A percentile compares a stretch with the other conserved stretches of the same genome.
phyloP scores from a whole-genome alignment of 345 rosid species.

The Salix exigua region DNA sequence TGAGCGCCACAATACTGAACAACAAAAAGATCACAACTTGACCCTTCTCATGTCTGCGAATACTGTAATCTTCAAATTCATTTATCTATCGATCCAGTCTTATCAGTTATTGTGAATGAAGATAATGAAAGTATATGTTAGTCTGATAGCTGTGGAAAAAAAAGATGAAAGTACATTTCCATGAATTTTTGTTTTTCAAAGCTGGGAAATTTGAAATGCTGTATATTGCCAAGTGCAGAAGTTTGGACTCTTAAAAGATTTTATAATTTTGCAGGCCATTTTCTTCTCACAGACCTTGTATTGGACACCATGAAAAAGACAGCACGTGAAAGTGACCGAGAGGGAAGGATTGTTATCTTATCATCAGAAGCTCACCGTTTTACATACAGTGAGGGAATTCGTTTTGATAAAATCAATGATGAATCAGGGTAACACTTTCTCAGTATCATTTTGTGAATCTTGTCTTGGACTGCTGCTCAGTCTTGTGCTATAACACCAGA shows the following conservation, averaged over 20 bases:
- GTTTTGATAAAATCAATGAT: slow-evolving; percentile 41
- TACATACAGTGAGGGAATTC: slow-evolving; percentile 42
- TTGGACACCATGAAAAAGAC: slow-evolving; percentile 47
- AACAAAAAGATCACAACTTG: neutral
- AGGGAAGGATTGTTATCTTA: slow-evolving; percentile 48
- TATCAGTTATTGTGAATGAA: neutral
- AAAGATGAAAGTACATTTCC: neutral
- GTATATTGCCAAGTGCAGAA: neutral
- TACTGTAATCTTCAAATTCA: neutral
- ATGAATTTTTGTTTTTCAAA: neutral
- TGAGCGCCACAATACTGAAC: neutral
- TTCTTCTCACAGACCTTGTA: slow-evolving; percentile 46
- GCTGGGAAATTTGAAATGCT: neutral
- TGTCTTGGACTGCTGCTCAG: neutral
- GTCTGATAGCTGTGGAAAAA: neutral
- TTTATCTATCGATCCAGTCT: neutral
- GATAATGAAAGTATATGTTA: neutral
- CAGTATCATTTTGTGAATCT: neutral
- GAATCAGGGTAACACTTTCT: slow-evolving; percentile 29
- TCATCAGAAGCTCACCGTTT: slow-evolving; percentile 39
- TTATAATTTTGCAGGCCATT: slow-evolving; percentile 40
- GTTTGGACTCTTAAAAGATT: neutral
- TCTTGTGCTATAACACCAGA: neutral
- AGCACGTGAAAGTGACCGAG: slow-evolving; percentile 30
- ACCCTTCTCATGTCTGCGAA: neutral